These are phyloP conservation scores for Phytophthora capsici DNA, from an alignment of 352 stramenopile genomes.

Conservation along the genomic window DNA sequence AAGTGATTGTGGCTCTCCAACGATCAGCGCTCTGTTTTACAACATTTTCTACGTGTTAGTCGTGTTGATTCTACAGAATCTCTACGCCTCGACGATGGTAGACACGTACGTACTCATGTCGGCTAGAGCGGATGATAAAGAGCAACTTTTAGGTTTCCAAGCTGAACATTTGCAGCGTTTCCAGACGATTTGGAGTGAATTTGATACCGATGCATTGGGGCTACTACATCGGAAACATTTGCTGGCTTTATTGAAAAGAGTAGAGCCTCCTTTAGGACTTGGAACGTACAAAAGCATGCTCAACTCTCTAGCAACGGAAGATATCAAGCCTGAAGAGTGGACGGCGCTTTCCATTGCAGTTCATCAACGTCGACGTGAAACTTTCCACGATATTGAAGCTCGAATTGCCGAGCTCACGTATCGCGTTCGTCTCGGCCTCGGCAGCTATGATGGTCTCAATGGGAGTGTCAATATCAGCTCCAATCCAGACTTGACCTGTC, in stretches of 20 bases:
- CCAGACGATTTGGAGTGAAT: constrained; percentile 75
- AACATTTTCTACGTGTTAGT: constrained; percentile 85
- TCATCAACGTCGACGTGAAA: constrained; percentile 54
- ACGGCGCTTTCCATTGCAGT: constrained; percentile 35
- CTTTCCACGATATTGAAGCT: constrained; percentile 77
- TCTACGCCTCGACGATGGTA: constrained; percentile 84
- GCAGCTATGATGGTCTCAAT: constrained; percentile 50
- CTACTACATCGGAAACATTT: constrained; percentile 80
- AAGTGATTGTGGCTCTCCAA: constrained; percentile 74
- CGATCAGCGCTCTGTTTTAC: constrained; percentile 76
- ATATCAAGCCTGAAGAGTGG: constrained; percentile 40
- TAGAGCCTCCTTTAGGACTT: constrained; percentile 66
- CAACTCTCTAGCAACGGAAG: constrained; percentile 39
- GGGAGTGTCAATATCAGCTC: constrained; percentile 21
- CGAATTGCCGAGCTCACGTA: constrained; percentile 71
- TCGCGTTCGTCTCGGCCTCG: constrained; percentile 65
- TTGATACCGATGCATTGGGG: constrained; percentile 74
- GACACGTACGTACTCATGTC: constrained; percentile 85
- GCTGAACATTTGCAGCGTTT: constrained; percentile 68
- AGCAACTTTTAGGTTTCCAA: constrained; percentile 70
- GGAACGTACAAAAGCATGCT: constrained; percentile 47
- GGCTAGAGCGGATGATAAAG: constrained; percentile 63
- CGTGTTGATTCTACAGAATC: constrained; percentile 78
- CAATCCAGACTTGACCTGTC: constrained; percentile 34
- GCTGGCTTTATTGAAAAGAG: constrained; percentile 54